A percentile compares a stretch with the other conserved stretches of the same genome.
Conservation (phyloP, 306 rosid genomes). For the Vicia faba region DNA sequence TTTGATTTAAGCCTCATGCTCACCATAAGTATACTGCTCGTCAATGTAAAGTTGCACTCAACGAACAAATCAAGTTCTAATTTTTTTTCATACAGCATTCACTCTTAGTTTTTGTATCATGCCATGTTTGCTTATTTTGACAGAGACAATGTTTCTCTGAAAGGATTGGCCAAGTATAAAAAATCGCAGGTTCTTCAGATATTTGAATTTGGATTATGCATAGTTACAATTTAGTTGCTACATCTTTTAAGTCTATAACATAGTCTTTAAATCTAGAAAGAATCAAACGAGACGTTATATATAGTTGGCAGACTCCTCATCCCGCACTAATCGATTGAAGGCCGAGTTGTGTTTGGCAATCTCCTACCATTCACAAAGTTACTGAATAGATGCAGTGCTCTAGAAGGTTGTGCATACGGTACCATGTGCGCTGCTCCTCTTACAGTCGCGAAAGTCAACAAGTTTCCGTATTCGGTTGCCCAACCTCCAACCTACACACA, state of each 20-base stretch:
- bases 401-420: conserved; percentile 84
- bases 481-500: conserved; percentile 72
- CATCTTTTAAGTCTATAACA: no score
- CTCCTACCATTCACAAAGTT: conserved; percentile 62
- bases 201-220: no score
- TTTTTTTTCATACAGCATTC: no score
- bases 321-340: conserved; percentile 49
- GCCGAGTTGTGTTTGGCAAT: conserved; percentile 64
- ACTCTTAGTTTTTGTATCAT: no score
- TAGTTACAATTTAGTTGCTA: no score
- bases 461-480: conserved; percentile 80
- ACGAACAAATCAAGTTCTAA: no score
- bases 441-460: conserved; percentile 73
- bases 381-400: conserved; percentile 74
- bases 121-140: conserved; percentile 19
- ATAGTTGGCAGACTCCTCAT: conserved; percentile 2
- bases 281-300: no score
- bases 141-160: conserved; percentile 54
- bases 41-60: no score
- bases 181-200: no score
- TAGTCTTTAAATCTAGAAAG: no score
- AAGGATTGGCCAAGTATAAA: conserved; percentile 48
- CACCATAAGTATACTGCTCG: no score
- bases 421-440: conserved; percentile 96
- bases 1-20: no score